These are phyloP conservation scores for Syzygium aqueum DNA, from an alignment of 345 rosid species.

Conservation along the genomic window DNA sequence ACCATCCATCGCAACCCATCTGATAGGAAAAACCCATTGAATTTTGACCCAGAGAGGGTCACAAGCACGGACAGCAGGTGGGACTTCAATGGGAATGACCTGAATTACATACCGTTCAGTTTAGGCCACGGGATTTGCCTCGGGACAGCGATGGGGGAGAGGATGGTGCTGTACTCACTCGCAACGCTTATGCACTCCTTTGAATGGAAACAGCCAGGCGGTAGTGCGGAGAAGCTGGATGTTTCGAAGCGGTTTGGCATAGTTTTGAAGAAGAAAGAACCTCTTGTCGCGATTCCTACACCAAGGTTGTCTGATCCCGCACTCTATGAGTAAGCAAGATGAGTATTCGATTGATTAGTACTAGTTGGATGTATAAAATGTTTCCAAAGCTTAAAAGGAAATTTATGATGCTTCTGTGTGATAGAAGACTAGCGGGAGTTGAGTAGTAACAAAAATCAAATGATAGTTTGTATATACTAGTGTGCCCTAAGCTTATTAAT, in stretches of 20 bases:
- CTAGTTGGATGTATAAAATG: neutral
- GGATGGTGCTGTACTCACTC: slow-evolving; percentile 40
- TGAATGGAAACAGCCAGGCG: slow-evolving; percentile 38
- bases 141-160: slow-evolving; percentile 51
- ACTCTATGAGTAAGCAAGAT: slow-evolving; percentile 12
- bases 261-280: slow-evolving; percentile 43
- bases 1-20: slow-evolving; percentile 25
- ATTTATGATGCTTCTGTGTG: neutral
- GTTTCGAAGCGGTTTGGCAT: slow-evolving; percentile 45
- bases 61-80: neutral
- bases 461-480: neutral
- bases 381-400: neutral
- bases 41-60: slow-evolving; percentile 21
- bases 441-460: too few relatives aligned
- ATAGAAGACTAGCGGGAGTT: neutral
- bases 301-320: slow-evolving; percentile 38
- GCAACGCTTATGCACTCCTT: slow-evolving; percentile 56
- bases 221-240: slow-evolving; percentile 13
- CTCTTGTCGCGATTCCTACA: slow-evolving; percentile 33
- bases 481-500: neutral
- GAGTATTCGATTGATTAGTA: neutral
- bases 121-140: slow-evolving; percentile 63
- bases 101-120: slow-evolving; percentile 51
- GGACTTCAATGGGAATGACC: slow-evolving; percentile 44
- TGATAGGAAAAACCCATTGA: slow-evolving; percentile 17